Evolutionary conservation across 2,329 filamentous ascomycete species (phyloP).

Genomic region (Fusarium palustre): DNA sequence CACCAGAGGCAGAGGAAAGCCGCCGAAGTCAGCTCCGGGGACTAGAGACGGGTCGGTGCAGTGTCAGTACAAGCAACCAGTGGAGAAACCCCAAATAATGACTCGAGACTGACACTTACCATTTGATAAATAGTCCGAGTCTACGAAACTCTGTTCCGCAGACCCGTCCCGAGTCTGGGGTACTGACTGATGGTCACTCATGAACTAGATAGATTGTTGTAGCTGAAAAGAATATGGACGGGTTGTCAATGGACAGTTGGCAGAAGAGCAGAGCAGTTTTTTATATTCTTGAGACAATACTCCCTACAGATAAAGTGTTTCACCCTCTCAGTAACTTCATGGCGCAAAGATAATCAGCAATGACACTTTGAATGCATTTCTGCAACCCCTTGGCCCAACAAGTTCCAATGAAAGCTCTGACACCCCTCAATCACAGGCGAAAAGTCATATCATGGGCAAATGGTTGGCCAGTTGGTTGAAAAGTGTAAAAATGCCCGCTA

Average conservation of each 20-base stretch:
- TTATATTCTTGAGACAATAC: constrained; percentile 7
- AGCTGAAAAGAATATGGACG: constrained; percentile 7
- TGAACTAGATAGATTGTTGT: constrained; percentile 4
- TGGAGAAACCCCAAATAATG: constrained; percentile 26
- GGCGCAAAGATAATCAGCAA: background rate
- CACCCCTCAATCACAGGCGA: constrained; percentile 18
- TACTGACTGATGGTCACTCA: constrained; percentile 16
- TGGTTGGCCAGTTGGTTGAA: constrained; percentile 36
- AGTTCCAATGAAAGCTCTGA: constrained; percentile 21
- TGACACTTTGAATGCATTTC: constrained; percentile 11
- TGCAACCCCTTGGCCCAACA: constrained; percentile 6
- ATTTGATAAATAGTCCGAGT: constrained; percentile 29
- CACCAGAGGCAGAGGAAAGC: background rate
- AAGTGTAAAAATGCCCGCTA: constrained; percentile 38
- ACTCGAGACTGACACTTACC: constrained; percentile 31
- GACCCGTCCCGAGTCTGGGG: constrained; percentile 30
- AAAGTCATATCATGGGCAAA: constrained; percentile 17
- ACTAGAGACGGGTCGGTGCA: constrained; percentile 13
- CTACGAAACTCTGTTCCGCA: constrained; percentile 25
- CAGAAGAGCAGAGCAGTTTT: constrained; percentile 9
- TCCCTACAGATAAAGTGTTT: background rate
- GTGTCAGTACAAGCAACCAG: constrained; percentile 10
- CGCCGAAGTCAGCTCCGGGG: constrained; percentile 18
- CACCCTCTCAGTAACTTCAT: constrained; percentile 10
- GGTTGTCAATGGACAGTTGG: background rate